phyloP scores from a whole-genome alignment of 2,329 filamentous ascomycete species.

The Dothideomycetes sp. region DNA sequence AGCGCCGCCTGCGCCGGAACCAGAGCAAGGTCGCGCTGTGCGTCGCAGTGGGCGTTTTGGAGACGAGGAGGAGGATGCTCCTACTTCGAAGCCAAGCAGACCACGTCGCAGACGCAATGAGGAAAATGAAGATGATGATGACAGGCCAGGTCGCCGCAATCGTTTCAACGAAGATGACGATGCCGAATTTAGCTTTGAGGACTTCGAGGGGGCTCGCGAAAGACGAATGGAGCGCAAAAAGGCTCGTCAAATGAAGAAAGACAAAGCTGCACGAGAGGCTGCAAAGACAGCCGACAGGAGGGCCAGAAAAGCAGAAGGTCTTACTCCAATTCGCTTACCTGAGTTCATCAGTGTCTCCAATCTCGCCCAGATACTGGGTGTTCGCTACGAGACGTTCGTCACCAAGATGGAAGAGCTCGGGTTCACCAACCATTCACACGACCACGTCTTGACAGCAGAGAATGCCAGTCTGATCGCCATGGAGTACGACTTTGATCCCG shows the following conservation, averaged over 20 bases:
- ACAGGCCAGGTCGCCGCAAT: constrained; percentile 7
- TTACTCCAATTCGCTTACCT: constrained; percentile 62
- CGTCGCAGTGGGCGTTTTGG: constrained; percentile 9
- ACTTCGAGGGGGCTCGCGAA: constrained; percentile 10
- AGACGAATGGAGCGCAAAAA: constrained; percentile 13
- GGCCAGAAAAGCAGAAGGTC: constrained; percentile 23
- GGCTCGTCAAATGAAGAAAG: constrained; percentile 12
- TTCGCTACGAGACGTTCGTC: constrained; percentile 62
- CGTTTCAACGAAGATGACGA: constrained; percentile 7
- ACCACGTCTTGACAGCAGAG: constrained; percentile 82
- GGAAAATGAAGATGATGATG: constrained; percentile 10
- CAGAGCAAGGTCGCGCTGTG: neutral
- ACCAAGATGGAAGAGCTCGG: constrained; percentile 70
- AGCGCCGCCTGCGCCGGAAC: neutral
- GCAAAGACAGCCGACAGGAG: constrained; percentile 11
- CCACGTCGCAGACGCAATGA: constrained; percentile 12
- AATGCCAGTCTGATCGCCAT: constrained; percentile 81
- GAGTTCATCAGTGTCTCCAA: constrained; percentile 87
- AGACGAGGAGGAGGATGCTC: constrained; percentile 3
- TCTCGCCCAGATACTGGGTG: constrained; percentile 62
- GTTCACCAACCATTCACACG: constrained; percentile 72
- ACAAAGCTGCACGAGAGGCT: constrained; percentile 15
- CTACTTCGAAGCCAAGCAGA: constrained; percentile 3
- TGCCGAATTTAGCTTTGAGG: constrained; percentile 7
- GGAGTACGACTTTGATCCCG: constrained; percentile 86